Base-by-base conservation (phyloP, 1,284 basidiomycete species). In the Rhodotorula sp. region DNA sequence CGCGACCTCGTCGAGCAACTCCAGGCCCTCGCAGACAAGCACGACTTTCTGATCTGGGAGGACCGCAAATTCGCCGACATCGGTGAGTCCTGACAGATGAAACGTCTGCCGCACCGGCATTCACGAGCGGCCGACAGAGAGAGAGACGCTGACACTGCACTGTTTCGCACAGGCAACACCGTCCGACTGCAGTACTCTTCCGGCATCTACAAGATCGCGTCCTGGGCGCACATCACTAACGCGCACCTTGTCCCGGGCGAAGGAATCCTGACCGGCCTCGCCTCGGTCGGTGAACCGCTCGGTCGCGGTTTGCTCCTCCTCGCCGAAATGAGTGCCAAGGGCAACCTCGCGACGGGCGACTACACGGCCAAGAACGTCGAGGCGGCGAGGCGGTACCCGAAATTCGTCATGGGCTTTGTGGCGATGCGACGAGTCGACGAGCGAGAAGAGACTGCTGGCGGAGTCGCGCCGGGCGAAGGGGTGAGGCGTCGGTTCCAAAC, bases 51-150 rank as follows among this genome's bases (percentile, higher is more conserved):
- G 68, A 95, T 98, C 79, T 99, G 99, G 76, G 77, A 99, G 82
- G 96, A 99, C 83, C 86, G 96, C 76, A 99, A 99, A 82, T 99
- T 99, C 79, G 96, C 96, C 30, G 96, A 99, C 82, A 99, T 99
- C 72, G 95, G 95, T 93, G 29, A 67, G 79, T 37, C 15, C 42
- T 29, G 24, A 29, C 42, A 12, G 3, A 7, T 17, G 24, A 20
- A 6, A 44, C n/a, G 20, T 6, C 45, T 20, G 54, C 22, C n/a
- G 10, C 33, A 46, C 53, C 33, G 96, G 99, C 82, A 99, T 99
- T 72, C 95, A 95, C 93, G 30, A 68, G 79, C 37, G 12, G 26
- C 33, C 24, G n/a, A 46, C 10, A 3, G 12, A 12, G n/a, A 15
- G 4, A 37, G 29, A 22, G 8, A 22, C 7, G 30, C 45, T 24